Base-by-base conservation (phyloP, 1,139 yeast species). In the Suhomyces bolitotheri region DNA sequence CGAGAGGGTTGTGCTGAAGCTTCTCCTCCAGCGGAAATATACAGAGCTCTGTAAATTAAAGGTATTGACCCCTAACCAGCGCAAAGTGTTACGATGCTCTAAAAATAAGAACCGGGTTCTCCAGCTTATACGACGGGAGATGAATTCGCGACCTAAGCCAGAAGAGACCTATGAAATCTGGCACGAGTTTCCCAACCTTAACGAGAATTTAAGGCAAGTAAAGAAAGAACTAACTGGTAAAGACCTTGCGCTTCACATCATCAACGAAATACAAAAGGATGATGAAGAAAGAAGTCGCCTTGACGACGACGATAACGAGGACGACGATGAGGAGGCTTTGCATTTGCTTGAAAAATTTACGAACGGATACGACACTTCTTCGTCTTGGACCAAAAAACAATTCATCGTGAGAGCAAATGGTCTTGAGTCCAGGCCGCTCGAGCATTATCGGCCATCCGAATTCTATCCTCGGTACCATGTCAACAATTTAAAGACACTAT, bases 161-260 rank as follows among this genome's bases (percentile, higher is more conserved):
- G 68, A 65, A 38, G 71, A 62, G 27, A 59, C 71, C 0, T 68
- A 49, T 40, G 73, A 68, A 40, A 42, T 58, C 20, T 68, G 73
- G 74, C 64, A 67, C 39, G 42, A 50, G 8, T 35, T 38, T n/a
- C 35, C 38, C 5, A 36, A 51, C 31, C 27, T 53, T 27, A 48
- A 49, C 34, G 35, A 34, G 16, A 46, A 44, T 32, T 33, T 44
- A 17, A 36, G 39, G 14, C 27, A 21, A 3, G 17, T 20, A 12
- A 25, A 28, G 14, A 29, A 22, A 1, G 25, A 21, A 10, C 11
- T 25, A 7, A 16, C 10, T 5, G 27, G 15, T 4, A 25, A 31
- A 13, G 40, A 43, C 5, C 25, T 40, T 12, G 31, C 38, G 5
- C 17, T 29, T 15, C 24, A 29, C 8, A 29, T 38, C 7, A 13